These are phyloP conservation scores for Sedum album DNA, from an alignment of 164 flowering plant species.

Conservation along the genomic window DNA sequence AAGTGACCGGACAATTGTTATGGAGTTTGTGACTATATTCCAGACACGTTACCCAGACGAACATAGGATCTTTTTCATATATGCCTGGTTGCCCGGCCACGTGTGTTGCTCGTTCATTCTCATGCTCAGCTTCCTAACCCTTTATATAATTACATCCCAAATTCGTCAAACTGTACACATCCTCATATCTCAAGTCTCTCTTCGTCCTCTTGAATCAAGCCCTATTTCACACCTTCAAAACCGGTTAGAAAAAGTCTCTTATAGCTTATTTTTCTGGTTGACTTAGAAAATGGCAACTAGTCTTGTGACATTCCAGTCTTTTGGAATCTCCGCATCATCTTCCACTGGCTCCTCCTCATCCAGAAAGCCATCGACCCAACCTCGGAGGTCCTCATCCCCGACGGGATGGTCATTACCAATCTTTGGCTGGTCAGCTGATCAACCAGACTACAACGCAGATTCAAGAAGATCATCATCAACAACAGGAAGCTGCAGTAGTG, in stretches of 20 bases:
- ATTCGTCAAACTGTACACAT: background rate
- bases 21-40: background rate
- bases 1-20: background rate
- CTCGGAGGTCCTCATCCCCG: constrained; percentile 38
- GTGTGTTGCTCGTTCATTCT: too few relatives aligned
- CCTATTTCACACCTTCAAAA: background rate
- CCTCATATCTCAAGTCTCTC: too few relatives aligned
- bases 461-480: constrained; percentile 6
- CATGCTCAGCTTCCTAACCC: background rate
- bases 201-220: too few relatives aligned
- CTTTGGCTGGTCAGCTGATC: too few relatives aligned
- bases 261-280: background rate
- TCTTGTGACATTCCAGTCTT: too few relatives aligned
- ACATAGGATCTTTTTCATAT: background rate
- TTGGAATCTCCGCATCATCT: too few relatives aligned
- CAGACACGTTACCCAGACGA: background rate
- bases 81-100: background rate
- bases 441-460: constrained; percentile 64
- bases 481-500: background rate
- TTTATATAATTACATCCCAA: background rate
- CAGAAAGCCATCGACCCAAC: background rate
- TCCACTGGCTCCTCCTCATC: too few relatives aligned
- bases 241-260: background rate
- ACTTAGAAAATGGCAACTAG: background rate
- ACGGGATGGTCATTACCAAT: constrained; percentile 57